Percentiles rank a stretch among this genome's conserved stretches.
Evolutionary conservation across 2,329 filamentous ascomycete genomes (phyloP).

Genomic region (Penicillium thymicola): DNA sequence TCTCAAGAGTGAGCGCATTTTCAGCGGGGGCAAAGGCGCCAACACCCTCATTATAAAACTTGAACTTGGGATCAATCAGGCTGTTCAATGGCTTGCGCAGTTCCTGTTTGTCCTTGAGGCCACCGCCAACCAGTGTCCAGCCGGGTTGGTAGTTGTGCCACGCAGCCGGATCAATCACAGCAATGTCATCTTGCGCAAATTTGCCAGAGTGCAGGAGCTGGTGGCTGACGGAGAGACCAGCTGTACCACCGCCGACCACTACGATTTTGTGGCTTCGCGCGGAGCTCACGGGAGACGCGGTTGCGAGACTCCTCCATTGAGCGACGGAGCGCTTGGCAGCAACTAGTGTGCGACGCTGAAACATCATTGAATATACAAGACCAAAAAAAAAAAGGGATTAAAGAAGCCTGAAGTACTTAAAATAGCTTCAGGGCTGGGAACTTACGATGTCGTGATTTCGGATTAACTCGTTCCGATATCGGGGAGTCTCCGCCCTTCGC

Average conservation of each 20-base stretch:
- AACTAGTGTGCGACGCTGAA: conserved; percentile 24
- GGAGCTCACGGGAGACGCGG: conserved; percentile 35
- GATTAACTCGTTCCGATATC: conserved; percentile 9
- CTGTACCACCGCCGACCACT: conserved; percentile 64
- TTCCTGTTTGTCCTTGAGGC: conserved; percentile 61
- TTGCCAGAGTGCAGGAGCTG: conserved; percentile 61
- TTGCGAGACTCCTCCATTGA: conserved; percentile 22
- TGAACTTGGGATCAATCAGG: conserved; percentile 59
- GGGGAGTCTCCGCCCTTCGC: neutral
- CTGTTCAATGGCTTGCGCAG: conserved; percentile 51
- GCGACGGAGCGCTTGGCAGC: conserved; percentile 21
- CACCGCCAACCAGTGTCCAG: conserved; percentile 67
- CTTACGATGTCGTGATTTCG: conserved; percentile 9
- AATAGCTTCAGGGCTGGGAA: neutral
- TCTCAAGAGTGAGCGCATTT: conserved; percentile 55
- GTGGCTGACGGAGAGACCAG: conserved; percentile 63
- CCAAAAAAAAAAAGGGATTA: neutral
- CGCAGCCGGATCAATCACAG: conserved; percentile 59
- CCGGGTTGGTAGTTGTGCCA: conserved; percentile 68
- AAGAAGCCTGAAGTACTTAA: neutral
- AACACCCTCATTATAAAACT: conserved; percentile 57
- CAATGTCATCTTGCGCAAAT: conserved; percentile 60
- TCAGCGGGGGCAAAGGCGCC: conserved; percentile 53
- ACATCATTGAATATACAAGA: conserved; percentile 22
- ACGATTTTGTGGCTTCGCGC: conserved; percentile 60